Conservation (phyloP, 306 rosid species). For the Acacia crassicarpa region DNA sequence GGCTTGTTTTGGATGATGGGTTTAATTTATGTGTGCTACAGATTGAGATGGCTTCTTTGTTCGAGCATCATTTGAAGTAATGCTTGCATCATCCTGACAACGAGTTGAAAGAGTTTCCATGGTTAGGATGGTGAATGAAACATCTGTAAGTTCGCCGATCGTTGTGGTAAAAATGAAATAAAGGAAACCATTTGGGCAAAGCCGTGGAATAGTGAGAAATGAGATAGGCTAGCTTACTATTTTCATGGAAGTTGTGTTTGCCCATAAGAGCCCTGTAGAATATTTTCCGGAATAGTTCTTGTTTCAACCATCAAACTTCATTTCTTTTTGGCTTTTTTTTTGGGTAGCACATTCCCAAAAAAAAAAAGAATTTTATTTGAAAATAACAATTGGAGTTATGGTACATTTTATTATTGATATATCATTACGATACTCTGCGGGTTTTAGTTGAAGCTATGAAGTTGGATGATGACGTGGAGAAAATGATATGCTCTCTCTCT, state of each 20-base stretch:
- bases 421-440: neutral
- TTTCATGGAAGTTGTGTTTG: neutral
- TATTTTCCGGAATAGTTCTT: neutral
- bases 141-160: neutral
- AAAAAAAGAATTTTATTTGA: neutral
- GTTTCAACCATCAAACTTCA: neutral
- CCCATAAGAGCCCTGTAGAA: neutral
- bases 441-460: neutral
- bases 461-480: neutral
- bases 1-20: neutral
- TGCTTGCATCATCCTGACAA: conserved; percentile 2
- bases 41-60: conserved; percentile 97
- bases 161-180: neutral
- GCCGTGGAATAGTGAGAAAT: neutral
- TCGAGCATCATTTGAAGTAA: conserved; percentile 80
- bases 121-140: neutral
- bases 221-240: neutral
- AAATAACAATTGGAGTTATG: too few species aligned
- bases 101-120: neutral
- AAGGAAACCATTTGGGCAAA: neutral
- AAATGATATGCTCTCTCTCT: too few species aligned
- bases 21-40: conserved; percentile 41
- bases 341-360: neutral
- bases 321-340: too few species aligned
- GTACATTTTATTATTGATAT: neutral